Base-by-base conservation (phyloP, 495 filamentous ascomycete genomes). In the Lepraria neglecta region DNA sequence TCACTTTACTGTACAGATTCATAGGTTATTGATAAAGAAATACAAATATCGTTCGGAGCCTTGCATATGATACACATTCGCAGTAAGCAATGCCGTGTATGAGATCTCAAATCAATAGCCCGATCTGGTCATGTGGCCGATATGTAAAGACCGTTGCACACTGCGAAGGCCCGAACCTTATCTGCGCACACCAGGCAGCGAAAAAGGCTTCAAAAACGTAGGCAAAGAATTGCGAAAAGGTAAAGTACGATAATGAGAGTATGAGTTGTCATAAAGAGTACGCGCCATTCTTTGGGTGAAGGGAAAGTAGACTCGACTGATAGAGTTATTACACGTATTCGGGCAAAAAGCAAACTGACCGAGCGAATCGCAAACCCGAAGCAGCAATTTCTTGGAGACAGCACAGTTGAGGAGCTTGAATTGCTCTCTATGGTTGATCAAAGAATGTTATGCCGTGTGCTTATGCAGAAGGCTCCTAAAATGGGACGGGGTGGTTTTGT, bases 381-480 rank as follows among this genome's bases (percentile, higher is more conserved):
- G 30, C 7, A 54, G 51, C 51, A 38, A 54, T 17, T 2, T 12
- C 6, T 38, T 28, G 51, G 51, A 35, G 28, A 38, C 15, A 19
- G 51, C 31, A 54, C 19, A 24, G 19, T n/a, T 54, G 10, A 35
- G 9, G 31, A 54, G 51, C 31, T 21, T 35, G 31, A 54, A 38
- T 38, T 38, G 30, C 48, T 33, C 17, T 54, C 31, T 54, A 54
- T 54, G 51, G 31, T 33, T 35, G 51, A 54, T n/a, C 51, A 21
- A 33, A 60, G 47, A 31, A 53, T 60, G 28, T 51, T 42, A 21
- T 43, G 48, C 5, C 27, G 56, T 58, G 53, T 30, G 51, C 10
- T 45, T 5, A 44, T 61, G 59, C 42, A 61, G 27, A 44, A 6
- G 14, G 40, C 40, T 61, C 59, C 51, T 55, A 28, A 24, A 45